phyloP scores from a whole-genome alignment of 257 asterid species.

The Forsythia viridissima region DNA sequence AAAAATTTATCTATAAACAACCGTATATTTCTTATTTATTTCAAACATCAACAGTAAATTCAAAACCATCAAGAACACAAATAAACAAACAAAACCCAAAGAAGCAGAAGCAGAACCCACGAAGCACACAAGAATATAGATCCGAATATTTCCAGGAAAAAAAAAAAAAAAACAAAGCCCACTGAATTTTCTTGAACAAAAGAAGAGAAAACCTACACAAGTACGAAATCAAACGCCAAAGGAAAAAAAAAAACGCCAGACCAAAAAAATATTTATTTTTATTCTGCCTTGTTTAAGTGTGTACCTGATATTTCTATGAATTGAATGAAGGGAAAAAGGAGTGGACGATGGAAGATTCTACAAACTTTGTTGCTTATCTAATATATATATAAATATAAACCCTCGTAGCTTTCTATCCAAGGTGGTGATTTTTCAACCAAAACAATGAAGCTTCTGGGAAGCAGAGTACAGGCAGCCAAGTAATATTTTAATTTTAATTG shows the following conservation, averaged over 20 bases:
- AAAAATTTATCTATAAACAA: neutral
- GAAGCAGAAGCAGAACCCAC: neutral
- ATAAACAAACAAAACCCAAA: neutral
- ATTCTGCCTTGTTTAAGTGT: neutral
- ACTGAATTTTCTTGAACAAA: neutral
- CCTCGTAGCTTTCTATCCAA: slow-evolving; percentile 33
- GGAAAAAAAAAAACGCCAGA: neutral
- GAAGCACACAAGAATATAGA: slow-evolving; percentile 7
- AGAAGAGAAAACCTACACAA: neutral
- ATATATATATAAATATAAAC: neutral
- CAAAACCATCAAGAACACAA: neutral
- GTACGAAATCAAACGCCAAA: neutral
- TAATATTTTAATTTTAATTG: neutral
- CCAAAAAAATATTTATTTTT: neutral
- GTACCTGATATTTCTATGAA: slow-evolving; percentile 20
- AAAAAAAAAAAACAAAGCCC: neutral
- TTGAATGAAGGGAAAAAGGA: neutral
- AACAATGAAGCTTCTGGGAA: slow-evolving; percentile 39
- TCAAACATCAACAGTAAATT: neutral
- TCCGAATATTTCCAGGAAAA: slow-evolving; percentile 5
- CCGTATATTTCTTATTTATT: neutral
- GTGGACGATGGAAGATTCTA: slow-evolving; percentile 10
- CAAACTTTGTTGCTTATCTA: neutral
- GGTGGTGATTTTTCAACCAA: neutral
- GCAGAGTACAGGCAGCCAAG: slow-evolving; percentile 12